Evolutionary conservation across 2,329 filamentous ascomycete genomes (phyloP), one percentile per base, ranked within the genome.

Genomic region (Exophiala sp.): DNA sequence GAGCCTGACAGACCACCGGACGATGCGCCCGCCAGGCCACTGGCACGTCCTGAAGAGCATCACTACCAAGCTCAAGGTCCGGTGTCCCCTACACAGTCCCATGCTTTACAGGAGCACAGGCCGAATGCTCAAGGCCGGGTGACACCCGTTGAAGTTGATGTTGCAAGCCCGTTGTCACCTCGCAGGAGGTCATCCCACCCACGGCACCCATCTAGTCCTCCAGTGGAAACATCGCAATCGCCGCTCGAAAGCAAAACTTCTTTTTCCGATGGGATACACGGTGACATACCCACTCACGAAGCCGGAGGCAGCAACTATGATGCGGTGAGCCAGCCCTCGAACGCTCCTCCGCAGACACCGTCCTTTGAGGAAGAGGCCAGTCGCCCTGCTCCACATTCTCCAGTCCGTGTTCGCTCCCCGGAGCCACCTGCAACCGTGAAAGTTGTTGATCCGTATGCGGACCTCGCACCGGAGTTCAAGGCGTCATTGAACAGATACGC

Each of bases 381-480:
- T 13, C 41, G 50, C 10, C 43, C 46, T 14, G 49, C 51, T 32
- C 50, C 49, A 43, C 44, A 53, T 23, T 19, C 40, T 22, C 52
- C 46, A 40, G 35, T 29, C 11, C 49, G 19, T 13, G 37, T 22
- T 21, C 29, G 38, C 16, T 16, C 48, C 1, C 32, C 41, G n/a
- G 43, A 44, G 29, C 22, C 46, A 9, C 14, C 23, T 21, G 37
- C 46, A 8, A 48, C 24, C 23, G 50, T 50, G 4, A 60, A 59
- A 19, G 65, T 68, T 47, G 50, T 68, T 43, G 71, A 78, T 56
- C 73, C 74, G 3, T 73, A 73, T 50, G 70, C 68, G 19, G 76
- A 78, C 56, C 66, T 80, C n/a, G 74, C 78, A 52, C 72, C 75
- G 2, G 79, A 77, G 74, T 79, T 73, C 56, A 74, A 71, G 56